phyloP scores from a whole-genome alignment of 163 green algal species.

The Smithsoniella earleae region DNA sequence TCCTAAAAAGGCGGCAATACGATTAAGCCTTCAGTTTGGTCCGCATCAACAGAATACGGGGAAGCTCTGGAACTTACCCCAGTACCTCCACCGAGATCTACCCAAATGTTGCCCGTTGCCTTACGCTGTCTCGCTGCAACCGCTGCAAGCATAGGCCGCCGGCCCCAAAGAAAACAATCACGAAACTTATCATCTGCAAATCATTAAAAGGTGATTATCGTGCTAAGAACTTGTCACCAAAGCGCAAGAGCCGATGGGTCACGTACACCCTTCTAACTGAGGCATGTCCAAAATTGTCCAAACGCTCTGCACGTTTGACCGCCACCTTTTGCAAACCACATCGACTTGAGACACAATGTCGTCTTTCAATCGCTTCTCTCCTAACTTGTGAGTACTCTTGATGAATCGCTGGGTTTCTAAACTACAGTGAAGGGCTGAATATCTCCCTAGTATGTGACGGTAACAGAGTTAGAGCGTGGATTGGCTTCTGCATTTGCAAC shows the following conservation, averaged over 20 bases:
- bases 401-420: no score
- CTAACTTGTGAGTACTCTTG: neutral
- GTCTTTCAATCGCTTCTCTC: slow-evolving; percentile 12
- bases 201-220: slow-evolving; percentile 17
- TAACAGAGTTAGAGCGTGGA: no score
- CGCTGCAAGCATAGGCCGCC: slow-evolving; percentile 84
- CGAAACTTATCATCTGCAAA: slow-evolving; percentile 88
- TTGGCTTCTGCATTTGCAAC: no score
- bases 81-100: slow-evolving; percentile 91
- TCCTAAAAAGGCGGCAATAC: no score
- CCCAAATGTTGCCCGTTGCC: slow-evolving; percentile 75
- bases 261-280: slow-evolving; percentile 20
- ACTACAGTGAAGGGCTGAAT: no score
- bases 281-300: slow-evolving; percentile 30
- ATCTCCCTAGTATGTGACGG: no score
- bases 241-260: neutral
- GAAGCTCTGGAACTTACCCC: slow-evolving; percentile 53
- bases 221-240: neutral
- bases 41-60: no score
- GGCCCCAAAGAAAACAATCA: slow-evolving; percentile 84
- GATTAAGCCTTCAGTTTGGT: no score
- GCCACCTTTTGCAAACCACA: slow-evolving; percentile 29
- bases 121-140: slow-evolving; percentile 69
- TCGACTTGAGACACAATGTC: slow-evolving; percentile 23
- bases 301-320: slow-evolving; percentile 16